phyloP scores from a whole-genome alignment of 164 flowering plant genomes.

The Tetrastigma voinierianum region DNA sequence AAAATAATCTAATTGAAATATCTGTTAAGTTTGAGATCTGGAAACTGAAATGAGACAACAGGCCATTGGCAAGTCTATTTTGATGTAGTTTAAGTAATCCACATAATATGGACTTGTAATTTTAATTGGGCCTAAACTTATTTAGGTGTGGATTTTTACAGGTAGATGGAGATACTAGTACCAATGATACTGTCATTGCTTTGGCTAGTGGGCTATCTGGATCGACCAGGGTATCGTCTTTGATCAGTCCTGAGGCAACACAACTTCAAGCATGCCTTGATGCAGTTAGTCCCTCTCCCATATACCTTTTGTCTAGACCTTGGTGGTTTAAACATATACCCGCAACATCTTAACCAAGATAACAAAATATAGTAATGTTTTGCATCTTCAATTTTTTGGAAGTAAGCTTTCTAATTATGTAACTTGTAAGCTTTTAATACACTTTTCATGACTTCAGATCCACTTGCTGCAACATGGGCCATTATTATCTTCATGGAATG shows the following conservation, averaged over 20 bases:
- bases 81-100: too few relatives aligned
- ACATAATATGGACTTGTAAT: too few relatives aligned
- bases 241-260: constrained; percentile 61
- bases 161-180: constrained; percentile 99
- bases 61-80: too few relatives aligned
- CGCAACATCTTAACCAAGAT: too few relatives aligned
- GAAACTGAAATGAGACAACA: too few relatives aligned
- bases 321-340: too few relatives aligned
- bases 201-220: constrained; percentile 96
- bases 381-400: neutral
- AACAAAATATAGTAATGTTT: neutral
- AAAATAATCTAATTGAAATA: too few relatives aligned
- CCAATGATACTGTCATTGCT: constrained; percentile 96
- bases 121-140: neutral
- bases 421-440: too few relatives aligned
- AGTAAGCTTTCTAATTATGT: too few relatives aligned
- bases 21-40: too few relatives aligned
- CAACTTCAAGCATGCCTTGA: constrained; percentile 92
- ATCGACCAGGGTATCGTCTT: constrained; percentile 55
- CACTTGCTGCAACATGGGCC: neutral
- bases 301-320: neutral
- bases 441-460: neutral
- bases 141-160: constrained; percentile 27
- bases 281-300: constrained; percentile 52
- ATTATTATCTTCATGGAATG: too few relatives aligned